Evolutionary conservation across 129 eudicot species (phyloP).

Genomic region (Chrysanthemum seticuspe): DNA sequence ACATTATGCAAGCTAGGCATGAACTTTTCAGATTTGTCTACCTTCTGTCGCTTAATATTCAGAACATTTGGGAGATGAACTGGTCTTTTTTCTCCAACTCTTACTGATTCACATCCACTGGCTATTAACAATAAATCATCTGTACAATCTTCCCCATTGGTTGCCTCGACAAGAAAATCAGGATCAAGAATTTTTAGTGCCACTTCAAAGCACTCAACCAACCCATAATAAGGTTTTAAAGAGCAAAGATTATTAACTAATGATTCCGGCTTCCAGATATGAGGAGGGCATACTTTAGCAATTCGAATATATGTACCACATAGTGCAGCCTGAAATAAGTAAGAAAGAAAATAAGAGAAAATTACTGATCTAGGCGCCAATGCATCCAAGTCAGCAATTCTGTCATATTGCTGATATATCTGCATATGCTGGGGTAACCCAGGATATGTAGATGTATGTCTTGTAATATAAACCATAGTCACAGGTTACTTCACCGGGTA

Average conservation of each 20-base stretch:
- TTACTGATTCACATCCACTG: constrained; percentile 28
- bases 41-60: constrained; percentile 59
- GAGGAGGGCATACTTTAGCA: constrained; percentile 66
- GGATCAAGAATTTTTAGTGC: constrained; percentile 64
- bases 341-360: neutral
- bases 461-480: constrained; percentile 10
- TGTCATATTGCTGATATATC: neutral
- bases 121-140: constrained; percentile 26
- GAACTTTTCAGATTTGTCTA: constrained; percentile 24
- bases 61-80: constrained; percentile 32
- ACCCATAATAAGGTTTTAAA: constrained; percentile 45
- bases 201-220: constrained; percentile 74
- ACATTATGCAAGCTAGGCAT: constrained; percentile 25
- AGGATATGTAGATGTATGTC: neutral
- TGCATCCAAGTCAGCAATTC: constrained; percentile 17
- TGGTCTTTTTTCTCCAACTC: constrained; percentile 65
- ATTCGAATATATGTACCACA: constrained; percentile 76
- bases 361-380: constrained; percentile 9
- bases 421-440: too few relatives aligned
- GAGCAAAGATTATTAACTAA: constrained; percentile 55
- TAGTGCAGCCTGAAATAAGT: constrained; percentile 61
- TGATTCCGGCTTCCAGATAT: constrained; percentile 85
- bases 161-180: constrained; percentile 43
- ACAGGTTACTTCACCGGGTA: neutral
- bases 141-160: constrained; percentile 17